phyloP scores from a whole-genome alignment of 1,139 yeast genomes.

The Candida glucosophila region DNA sequence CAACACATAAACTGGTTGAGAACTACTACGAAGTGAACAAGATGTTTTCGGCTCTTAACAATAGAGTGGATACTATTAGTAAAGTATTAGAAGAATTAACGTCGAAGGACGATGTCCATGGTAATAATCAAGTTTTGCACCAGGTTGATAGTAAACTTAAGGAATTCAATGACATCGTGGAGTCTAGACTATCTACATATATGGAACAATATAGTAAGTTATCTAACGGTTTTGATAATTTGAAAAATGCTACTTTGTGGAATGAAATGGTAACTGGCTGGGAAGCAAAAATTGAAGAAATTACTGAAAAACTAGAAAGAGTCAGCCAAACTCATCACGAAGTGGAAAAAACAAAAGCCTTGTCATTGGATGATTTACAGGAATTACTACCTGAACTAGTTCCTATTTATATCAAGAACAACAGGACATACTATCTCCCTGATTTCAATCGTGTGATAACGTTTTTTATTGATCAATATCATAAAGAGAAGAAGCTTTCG shows the following conservation, averaged over 20 bases:
- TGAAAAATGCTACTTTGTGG: too few species aligned
- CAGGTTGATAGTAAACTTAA: too few species aligned
- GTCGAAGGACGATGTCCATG: conserved; percentile 10
- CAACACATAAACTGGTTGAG: conserved; percentile 4
- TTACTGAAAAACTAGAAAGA: conserved; percentile 12
- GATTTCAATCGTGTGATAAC: conserved; percentile 32
- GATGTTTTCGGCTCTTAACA: conserved; percentile 12
- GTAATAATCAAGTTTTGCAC: conserved; percentile 9
- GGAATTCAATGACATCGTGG: too few species aligned
- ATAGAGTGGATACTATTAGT: conserved; percentile 10
- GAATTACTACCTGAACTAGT: conserved; percentile 19
- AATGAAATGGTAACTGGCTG: too few species aligned
- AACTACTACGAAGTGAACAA: conserved; percentile 8
- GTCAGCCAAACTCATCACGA: conserved; percentile 11
- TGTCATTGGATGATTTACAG: conserved; percentile 14
- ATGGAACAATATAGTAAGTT: too few species aligned
- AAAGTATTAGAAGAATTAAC: conserved; percentile 8
- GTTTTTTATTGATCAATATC: conserved; percentile 24
- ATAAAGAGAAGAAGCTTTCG: conserved; percentile 8
- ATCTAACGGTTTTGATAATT: too few species aligned
- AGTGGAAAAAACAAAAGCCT: conserved; percentile 14
- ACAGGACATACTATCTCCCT: conserved; percentile 30
- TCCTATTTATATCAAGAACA: conserved; percentile 26
- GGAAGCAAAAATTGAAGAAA: conserved; percentile 10
- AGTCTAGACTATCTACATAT: too few species aligned